Evolutionary conservation across 768 basidiomycete species (phyloP), one percentile per base, ranked within the genome.

Genomic region (Amanita rimosa): DNA sequence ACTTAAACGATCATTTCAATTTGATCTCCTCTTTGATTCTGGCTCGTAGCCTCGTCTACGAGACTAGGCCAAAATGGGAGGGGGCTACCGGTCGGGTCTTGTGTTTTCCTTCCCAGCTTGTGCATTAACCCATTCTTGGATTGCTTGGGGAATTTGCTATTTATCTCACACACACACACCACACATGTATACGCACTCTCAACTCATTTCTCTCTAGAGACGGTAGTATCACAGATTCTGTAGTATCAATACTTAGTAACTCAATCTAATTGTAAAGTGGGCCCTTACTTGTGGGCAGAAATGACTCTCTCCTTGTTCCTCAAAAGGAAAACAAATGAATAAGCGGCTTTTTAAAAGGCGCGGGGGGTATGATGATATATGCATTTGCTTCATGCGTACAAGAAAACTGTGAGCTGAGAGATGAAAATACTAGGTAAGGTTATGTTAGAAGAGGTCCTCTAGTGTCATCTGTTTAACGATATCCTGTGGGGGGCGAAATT

Each of bases 381-480:
- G n/a, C n/a, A n/a, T n/a, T 44, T 48, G 42, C 22, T 48, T 22
- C 41, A 24, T 36, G n/a, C 49, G 37, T 39, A 46, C 51, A 46
- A 17, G n/a, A 49, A 46, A 53, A 19, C 16, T 10, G 13, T 22
- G 51, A 33, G 50, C 38, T 21, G 39, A 46, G n/a, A 10, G 17
- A 8, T 21, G 45, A 17, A 27, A 36, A n/a, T 8, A 39, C 21
- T 19, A 39, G 7, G 16, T 33, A 31, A n/a, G 24, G 21, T 22
- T 41, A 50, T 38, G 44, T 68, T 61, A 94, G 70, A 94, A 96
- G 54, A 93, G 69, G 60, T 95, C 91, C 68, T 95, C 92, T 50
- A 95, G 73, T 22, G 93, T 95, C 93, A 97, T 95, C 75, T 95
- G 93, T 68, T 97, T 97, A 57, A 96, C 92, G 59, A 98, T 97